Evolutionary conservation across 2,329 filamentous ascomycete genomes (phyloP), one percentile per base, ranked within the genome.

Genomic region (Bimuria novae-zelandiae): DNA sequence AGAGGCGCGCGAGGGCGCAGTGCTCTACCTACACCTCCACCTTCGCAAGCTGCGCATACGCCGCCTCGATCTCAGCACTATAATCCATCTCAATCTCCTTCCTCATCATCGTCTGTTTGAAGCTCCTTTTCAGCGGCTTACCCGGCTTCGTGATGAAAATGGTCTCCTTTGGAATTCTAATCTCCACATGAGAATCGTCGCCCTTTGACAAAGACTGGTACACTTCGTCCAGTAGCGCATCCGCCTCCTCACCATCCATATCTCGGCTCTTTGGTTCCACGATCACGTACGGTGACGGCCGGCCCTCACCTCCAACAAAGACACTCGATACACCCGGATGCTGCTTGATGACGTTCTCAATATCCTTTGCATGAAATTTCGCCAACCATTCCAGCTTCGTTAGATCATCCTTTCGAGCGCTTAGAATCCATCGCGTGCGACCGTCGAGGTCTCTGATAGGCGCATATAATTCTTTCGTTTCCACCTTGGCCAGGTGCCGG

Each of bases 401-500:
- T 52, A 64, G 42, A 44, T 65, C 63, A 25, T 65, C 61, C 45
- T 61, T 65, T 22, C 60, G 54, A 1, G 55, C 47, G 1, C 32
- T 43, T 32, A 62, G 62, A 11, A 41, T 36, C 61, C 63, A 66
- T 39, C 58, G 33, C 6, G 55, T 61, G 5, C 44, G 39, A 6
- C 60, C 61, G 16, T 63, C 63, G n/a, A 21, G 21, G 27, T 61
- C 63, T 32, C 48, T 56, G 69, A 74, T 12, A 35, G 62, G 21
- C 55, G 52, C 32, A 65, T 61, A 76, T 0, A 77, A 54, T 41
- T 77, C 75, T 14, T 64, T 67, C 19, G 72, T 75, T 5, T 59
- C 59, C 30, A 73, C 75, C 30, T 64, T 67, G 3, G 67, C 44
- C 1, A 60, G 36, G 8, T 71, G 56, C 0, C 66, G 70, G 45